Evolutionary conservation across 176 grass and related monocot species (phyloP), one percentile per base, ranked within the genome.

Genomic region (Miscanthus lutarioriparius): DNA sequence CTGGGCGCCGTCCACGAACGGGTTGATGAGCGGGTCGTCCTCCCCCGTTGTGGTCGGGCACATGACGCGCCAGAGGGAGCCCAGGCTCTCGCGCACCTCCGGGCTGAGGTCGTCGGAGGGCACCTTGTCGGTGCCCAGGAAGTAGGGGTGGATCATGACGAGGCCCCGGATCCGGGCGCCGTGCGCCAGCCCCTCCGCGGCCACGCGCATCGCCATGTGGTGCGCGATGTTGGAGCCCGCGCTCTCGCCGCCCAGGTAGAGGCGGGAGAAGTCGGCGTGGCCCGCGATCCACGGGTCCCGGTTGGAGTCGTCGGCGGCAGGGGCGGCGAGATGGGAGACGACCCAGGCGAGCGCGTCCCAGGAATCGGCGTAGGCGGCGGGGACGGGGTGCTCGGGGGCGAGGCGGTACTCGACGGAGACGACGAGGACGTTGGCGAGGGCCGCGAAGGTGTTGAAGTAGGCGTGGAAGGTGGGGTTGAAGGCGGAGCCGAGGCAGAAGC

Each of bases 161-260:
- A 88, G 83, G 16, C 91, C 91, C 20, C 81, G 83, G 68, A 94
- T 87, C 62, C 75, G 35, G 82, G 75, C 41, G 4, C 64, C 83
- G 76, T 86, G 73, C 11, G 74, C 4, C 27, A 91, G 64, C 3
- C 87, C 91, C 49, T 87, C 88, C 10, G 38, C 25, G 19, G 53
- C 87, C 1, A 39, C 89, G 56, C 75, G 91, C 91, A 90, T 97
- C 27, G 84, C 87, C 53, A 90, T 79, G 76, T 97, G 82, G 83
- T 97, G 94, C 51, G 87, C 92, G 84, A 97, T 94, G 90, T 94
- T 97, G 48, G 89, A 70, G 43, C 94, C 91, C 20, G 91, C 89
- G 70, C 94, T 97, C 85, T 97, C 94, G 38, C 94, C 94, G 41
- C 91, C 91, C 33, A 97, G 76, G 85, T 85, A 94, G n/a, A 97